Evolutionary conservation across 1,284 basidiomycete species (phyloP).

Genomic region (Cronartium quercuum): DNA sequence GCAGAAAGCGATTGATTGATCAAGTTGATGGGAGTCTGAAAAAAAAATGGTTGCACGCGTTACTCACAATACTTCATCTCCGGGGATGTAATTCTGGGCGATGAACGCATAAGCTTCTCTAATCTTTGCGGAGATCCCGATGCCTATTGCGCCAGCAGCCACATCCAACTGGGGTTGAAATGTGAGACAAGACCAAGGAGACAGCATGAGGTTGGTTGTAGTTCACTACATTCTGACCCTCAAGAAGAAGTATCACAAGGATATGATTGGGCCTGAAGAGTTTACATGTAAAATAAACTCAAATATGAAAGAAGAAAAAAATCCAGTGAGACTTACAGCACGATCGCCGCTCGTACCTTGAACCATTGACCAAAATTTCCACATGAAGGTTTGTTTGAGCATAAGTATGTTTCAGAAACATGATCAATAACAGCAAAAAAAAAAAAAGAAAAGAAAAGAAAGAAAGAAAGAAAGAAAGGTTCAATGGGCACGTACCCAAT

Average conservation of each 20-base stretch:
- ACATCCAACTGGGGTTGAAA: slow-evolving; percentile 8
- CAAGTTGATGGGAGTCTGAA: no score
- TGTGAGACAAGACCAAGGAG: neutral
- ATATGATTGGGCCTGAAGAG: no score
- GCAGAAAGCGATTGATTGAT: no score
- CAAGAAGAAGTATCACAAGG: no score
- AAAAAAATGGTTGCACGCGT: neutral
- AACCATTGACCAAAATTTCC: neutral
- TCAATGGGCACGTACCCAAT: slow-evolving; percentile 23
- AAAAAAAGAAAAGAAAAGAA: neutral
- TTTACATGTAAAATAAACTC: no score
- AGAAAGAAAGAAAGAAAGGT: no score
- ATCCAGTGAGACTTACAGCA: neutral
- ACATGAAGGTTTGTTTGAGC: neutral
- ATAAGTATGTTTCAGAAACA: no score
- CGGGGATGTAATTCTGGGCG: slow-evolving; percentile 40
- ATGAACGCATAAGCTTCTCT: slow-evolving; percentile 41
- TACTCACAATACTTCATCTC: slow-evolving; percentile 41
- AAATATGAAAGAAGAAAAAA: no score
- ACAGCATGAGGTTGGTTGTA: no score
- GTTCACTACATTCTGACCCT: no score
- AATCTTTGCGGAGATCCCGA: slow-evolving; percentile 41
- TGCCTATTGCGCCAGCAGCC: slow-evolving; percentile 38
- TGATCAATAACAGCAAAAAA: neutral
- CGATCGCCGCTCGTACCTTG: slow-evolving; percentile 28